Conservation (phyloP, 1,284 basidiomycete genomes). For the Leccinum solheimii region DNA sequence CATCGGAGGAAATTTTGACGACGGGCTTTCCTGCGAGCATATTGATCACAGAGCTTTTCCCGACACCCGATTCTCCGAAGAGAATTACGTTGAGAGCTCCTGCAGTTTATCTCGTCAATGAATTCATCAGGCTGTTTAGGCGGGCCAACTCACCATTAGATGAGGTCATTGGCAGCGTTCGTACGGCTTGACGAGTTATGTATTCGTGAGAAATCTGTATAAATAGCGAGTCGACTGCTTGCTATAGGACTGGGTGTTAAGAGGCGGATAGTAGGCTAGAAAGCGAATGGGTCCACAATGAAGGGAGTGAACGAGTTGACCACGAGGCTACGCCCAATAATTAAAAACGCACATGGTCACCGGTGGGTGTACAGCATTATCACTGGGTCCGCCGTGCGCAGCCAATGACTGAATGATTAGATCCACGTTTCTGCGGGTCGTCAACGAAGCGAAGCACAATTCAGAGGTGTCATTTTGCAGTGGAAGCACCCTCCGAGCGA, state of each 20-base stretch:
- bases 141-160: slow-evolving; percentile 16
- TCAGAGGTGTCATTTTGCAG: not conserved
- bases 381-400: slow-evolving; percentile 15
- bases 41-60: slow-evolving; percentile 38
- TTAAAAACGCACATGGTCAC: slow-evolving; percentile 2
- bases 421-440: slow-evolving; percentile 8
- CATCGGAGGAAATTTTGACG: slow-evolving; percentile 31
- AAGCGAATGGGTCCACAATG: slow-evolving; percentile 6
- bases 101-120: not conserved
- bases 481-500: not conserved
- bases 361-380: slow-evolving; percentile 16
- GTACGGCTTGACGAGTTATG: not conserved
- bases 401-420: slow-evolving; percentile 6
- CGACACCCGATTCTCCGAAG: slow-evolving; percentile 34
- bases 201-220: slow-evolving; percentile 12
- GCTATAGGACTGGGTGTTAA: slow-evolving; percentile 1
- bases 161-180: slow-evolving; percentile 18
- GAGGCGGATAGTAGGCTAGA: slow-evolving; percentile 5
- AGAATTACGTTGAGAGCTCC: slow-evolving; percentile 28
- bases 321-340: slow-evolving; percentile 7
- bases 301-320: slow-evolving; percentile 7
- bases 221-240: not conserved
- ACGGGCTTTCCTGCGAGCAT: slow-evolving; percentile 28
- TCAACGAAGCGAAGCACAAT: not conserved
- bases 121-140: slow-evolving; percentile 1